Conservation (phyloP, 1,284 basidiomycete species). For the Ceratobasidium sp. region DNA sequence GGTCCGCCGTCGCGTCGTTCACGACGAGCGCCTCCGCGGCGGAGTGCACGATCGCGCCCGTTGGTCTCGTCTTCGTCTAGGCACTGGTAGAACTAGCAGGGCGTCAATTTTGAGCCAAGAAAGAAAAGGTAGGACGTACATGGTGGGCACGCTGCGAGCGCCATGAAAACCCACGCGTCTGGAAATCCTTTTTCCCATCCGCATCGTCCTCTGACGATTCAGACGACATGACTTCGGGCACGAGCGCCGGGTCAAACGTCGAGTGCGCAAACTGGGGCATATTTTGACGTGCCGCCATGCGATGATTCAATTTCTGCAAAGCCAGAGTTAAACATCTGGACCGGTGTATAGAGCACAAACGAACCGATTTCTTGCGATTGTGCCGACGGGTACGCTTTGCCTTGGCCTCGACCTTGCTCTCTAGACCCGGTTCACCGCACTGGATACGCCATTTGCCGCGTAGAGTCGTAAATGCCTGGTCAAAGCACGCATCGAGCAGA, state of each 20-base stretch:
- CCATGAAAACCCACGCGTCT: constrained; percentile 40
- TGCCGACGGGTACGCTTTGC: constrained; percentile 39
- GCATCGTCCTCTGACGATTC: constrained; percentile 39
- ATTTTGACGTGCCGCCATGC: constrained; percentile 23
- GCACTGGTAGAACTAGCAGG: constrained; percentile 34
- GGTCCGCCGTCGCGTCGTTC: constrained; percentile 37
- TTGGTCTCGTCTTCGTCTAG: constrained; percentile 36
- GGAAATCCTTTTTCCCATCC: constrained; percentile 40
- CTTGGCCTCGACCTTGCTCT: constrained; percentile 43
- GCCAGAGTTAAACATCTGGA: neutral
- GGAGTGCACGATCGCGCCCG: constrained; percentile 35
- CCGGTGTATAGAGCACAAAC: neutral
- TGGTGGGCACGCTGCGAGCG: constrained; percentile 37
- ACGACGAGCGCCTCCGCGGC: constrained; percentile 32
- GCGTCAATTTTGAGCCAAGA: neutral
- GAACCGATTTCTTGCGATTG: constrained; percentile 40
- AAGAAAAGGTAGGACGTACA: neutral
- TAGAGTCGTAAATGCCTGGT: constrained; percentile 36
- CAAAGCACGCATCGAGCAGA: constrained; percentile 40
- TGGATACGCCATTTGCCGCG: constrained; percentile 43
- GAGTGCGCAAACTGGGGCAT: constrained; percentile 25
- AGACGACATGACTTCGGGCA: constrained; percentile 37
- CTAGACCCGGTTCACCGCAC: constrained; percentile 37
- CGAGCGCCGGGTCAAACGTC: constrained; percentile 35
- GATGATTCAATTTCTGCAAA: constrained; percentile 33